phyloP scores from a whole-genome alignment of 2,329 filamentous ascomycete genomes.

The Grosmannia penicillata region DNA sequence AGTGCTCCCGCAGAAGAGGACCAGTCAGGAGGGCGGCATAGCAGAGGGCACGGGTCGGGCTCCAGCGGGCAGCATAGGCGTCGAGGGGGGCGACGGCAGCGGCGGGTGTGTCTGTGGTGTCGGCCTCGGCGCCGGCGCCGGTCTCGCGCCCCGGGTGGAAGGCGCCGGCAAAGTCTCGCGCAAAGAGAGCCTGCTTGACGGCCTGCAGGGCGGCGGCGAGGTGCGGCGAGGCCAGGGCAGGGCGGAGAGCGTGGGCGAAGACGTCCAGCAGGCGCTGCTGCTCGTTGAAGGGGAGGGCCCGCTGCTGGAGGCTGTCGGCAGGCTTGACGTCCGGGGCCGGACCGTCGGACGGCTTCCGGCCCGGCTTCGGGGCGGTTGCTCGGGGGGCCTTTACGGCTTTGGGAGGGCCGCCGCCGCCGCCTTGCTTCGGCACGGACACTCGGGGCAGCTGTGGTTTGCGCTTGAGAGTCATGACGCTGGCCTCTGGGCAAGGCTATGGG shows the following conservation, averaged over 20 bases:
- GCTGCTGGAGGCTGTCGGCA: constrained; percentile 2
- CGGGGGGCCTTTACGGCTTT: no score
- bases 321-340: neutral
- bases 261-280: constrained; percentile 43
- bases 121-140: neutral
- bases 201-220: constrained; percentile 52
- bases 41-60: constrained; percentile 67
- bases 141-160: constrained; percentile 39
- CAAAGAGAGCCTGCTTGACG: constrained; percentile 74
- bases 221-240: constrained; percentile 28
- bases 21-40: constrained; percentile 48
- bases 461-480: no score
- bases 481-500: no score
- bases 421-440: no score
- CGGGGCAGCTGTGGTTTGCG: no score
- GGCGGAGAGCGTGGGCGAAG: constrained; percentile 51
- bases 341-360: no score
- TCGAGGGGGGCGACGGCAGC: constrained; percentile 37
- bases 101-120: neutral
- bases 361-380: no score
- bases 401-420: no score
- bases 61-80: constrained; percentile 84
- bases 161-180: constrained; percentile 67
- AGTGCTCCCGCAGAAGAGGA: constrained; percentile 6
- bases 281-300: neutral